Evolutionary conservation across 495 filamentous ascomycete genomes (phyloP).

Genomic region (Chlorociboria aeruginascens): DNA sequence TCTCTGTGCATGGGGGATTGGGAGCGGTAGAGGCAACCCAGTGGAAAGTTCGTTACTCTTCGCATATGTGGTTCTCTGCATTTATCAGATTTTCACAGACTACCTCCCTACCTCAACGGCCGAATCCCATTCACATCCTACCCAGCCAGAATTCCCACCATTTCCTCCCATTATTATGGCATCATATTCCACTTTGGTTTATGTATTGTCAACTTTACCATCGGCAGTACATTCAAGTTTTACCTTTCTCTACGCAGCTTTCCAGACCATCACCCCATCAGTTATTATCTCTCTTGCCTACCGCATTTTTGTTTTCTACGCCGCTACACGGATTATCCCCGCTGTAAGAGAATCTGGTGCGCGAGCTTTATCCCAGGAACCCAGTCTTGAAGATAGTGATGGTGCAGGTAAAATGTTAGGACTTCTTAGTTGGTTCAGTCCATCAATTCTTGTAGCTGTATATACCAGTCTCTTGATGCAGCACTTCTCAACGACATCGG

Average conservation of each 20-base stretch:
- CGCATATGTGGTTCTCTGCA: conserved; percentile 90
- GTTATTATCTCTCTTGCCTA: conserved; percentile 91
- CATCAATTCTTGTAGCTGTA: conserved; percentile 82
- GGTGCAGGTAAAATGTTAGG: conserved; percentile 67
- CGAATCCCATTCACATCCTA: conserved; percentile 31
- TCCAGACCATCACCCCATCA: conserved; percentile 86
- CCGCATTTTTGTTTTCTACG: conserved; percentile 86
- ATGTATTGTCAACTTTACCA: conserved; percentile 72
- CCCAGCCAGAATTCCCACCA: conserved; percentile 77
- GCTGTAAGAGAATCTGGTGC: conserved; percentile 80
- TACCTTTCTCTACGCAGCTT: conserved; percentile 76
- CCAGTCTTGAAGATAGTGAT: conserved; percentile 73
- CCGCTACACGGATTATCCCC: conserved; percentile 90
- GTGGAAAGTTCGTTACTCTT: conserved; percentile 94
- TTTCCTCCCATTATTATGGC: conserved; percentile 96
- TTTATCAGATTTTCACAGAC: conserved; percentile 99
- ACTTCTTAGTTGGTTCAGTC: conserved; percentile 82
- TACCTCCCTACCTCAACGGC: conserved; percentile 63
- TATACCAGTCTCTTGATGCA: conserved; percentile 97
- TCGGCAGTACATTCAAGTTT: conserved; percentile 73
- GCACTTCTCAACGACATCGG: conserved; percentile 69
- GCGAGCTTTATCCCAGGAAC: conserved; percentile 68
- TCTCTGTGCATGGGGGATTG: conserved; percentile 87
- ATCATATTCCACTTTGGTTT: conserved; percentile 84
- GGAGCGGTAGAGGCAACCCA: conserved; percentile 85